These are phyloP conservation scores for Magnolia kwangsiensis DNA, from an alignment of 164 flowering plant genomes.

Conservation along the genomic window DNA sequence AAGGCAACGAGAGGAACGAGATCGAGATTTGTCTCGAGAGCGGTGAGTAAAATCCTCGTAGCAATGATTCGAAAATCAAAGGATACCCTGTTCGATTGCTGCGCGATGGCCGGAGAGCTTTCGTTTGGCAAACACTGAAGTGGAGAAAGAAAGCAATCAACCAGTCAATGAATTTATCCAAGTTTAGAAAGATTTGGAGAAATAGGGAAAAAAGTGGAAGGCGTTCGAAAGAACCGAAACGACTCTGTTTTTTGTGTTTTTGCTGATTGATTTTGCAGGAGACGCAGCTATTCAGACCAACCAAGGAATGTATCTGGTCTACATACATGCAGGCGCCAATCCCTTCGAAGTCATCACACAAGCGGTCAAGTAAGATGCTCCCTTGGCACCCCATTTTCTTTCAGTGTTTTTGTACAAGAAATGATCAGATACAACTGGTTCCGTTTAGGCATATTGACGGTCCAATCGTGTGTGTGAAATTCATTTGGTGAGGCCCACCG, in stretches of 20 bases:
- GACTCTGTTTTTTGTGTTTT: constrained; percentile 21
- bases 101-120: background rate
- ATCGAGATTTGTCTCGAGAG: constrained; percentile 94
- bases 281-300: constrained; percentile 65
- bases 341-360: constrained; percentile 86
- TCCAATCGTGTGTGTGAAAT: too few relatives aligned
- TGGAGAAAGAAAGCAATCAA: background rate
- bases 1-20: constrained; percentile 80
- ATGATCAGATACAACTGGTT: background rate
- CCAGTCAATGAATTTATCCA: background rate
- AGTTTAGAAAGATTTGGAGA: constrained; percentile 7
- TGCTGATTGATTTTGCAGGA: constrained; percentile 59
- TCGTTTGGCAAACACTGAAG: background rate
- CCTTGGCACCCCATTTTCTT: background rate
- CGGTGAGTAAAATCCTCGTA: constrained; percentile 51
- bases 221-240: constrained; percentile 28
- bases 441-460: too few relatives aligned
- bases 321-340: constrained; percentile 88
- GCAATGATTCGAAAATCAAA: background rate
- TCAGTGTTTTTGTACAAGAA: background rate
- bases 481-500: too few relatives aligned
- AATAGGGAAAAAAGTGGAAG: constrained; percentile 4
- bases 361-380: constrained; percentile 66
- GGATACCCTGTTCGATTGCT: background rate
- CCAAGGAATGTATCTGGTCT: constrained; percentile 71